Percentiles rank a stretch among this genome's conserved stretches.
These are phyloP conservation scores for Epichloe glyceriae DNA, from an alignment of 2,329 filamentous ascomycete genomes.

Conservation along the genomic window DNA sequence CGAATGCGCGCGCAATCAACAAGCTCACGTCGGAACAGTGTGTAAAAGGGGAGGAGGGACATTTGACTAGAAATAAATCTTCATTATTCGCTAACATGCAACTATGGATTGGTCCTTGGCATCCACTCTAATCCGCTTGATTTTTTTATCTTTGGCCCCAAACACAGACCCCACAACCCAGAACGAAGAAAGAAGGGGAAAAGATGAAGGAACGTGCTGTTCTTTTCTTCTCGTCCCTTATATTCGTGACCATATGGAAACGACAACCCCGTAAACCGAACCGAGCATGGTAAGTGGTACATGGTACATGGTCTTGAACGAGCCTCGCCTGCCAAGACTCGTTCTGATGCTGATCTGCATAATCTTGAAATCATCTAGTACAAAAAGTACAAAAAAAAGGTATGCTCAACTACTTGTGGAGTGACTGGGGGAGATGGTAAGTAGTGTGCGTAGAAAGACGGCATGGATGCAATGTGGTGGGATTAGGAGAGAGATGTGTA, in stretches of 20 bases:
- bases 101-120: not conserved
- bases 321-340: not conserved
- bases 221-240: not conserved
- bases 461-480: no score
- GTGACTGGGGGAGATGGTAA: no score
- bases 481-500: no score
- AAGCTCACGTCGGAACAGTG: no score
- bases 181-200: not conserved
- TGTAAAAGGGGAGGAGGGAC: no score
- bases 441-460: no score
- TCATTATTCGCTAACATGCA: not conserved
- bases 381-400: not conserved
- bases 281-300: not conserved
- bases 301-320: not conserved
- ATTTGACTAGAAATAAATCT: not conserved
- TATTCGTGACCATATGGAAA: not conserved
- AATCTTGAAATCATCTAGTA: not conserved
- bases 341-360: not conserved
- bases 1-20: no score
- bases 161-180: not conserved
- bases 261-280: no score
- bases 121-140: not conserved
- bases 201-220: not conserved
- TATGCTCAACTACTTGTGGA: no score
- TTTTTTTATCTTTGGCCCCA: not conserved